phyloP scores from a whole-genome alignment of 2,329 filamentous ascomycete species.

The Trichoderma sp. region DNA sequence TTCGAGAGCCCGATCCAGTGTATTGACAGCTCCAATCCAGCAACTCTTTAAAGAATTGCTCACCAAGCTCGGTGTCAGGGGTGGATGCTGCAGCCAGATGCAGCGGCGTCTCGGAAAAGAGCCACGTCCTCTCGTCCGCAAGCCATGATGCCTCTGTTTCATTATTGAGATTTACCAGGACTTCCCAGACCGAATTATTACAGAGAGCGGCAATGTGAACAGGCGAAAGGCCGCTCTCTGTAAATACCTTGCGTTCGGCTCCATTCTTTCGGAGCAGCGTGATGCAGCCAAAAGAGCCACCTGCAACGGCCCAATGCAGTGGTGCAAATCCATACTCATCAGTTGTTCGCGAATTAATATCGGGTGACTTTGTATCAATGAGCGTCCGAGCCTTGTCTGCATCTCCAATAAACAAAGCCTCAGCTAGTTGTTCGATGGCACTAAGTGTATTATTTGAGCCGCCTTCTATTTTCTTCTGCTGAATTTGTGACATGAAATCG shows the following conservation, averaged over 20 bases:
- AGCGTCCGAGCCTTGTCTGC: not conserved
- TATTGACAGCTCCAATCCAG: not conserved
- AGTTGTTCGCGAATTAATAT: not conserved
- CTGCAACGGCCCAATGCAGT: conserved; percentile 20
- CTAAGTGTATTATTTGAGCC: not conserved
- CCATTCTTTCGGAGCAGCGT: not conserved
- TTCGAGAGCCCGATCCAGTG: not conserved
- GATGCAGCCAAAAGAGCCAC: not conserved
- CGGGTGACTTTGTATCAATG: not conserved
- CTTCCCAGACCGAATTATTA: conserved; percentile 10
- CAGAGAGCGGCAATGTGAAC: conserved; percentile 11
- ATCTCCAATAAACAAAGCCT: conserved; percentile 14
- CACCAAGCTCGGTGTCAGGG: not conserved
- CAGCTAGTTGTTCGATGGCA: not conserved
- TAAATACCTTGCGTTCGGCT: not conserved
- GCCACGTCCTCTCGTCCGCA: not conserved
- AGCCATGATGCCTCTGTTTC: not conserved
- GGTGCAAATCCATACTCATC: conserved; percentile 13
- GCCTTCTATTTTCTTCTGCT: not conserved
- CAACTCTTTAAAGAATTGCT: not conserved
- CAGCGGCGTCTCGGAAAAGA: conserved; percentile 1
- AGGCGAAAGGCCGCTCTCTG: conserved; percentile 1
- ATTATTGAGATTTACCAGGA: not conserved
- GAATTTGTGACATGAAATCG: not conserved
- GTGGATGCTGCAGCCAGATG: conserved; percentile 20